Conservation (phyloP, 805 yeast genomes). For the Wickerhamomyces mucosus region DNA sequence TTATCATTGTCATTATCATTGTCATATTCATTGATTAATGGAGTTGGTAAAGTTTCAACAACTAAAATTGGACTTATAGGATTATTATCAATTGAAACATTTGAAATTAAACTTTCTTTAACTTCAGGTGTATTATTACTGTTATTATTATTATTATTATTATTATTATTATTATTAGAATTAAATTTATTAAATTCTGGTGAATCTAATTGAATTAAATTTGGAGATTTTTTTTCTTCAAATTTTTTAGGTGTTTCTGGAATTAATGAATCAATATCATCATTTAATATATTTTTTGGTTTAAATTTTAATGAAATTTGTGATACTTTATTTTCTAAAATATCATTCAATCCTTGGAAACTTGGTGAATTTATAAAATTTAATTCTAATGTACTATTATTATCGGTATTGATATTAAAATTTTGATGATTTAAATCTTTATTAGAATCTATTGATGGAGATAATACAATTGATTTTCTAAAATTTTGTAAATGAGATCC, state of each 20-base stretch:
- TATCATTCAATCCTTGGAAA: slow-evolving; percentile 31
- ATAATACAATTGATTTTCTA: slow-evolving; percentile 15
- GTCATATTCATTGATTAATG: too few relatives aligned
- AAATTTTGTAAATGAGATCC: slow-evolving; percentile 14
- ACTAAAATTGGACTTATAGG: too few relatives aligned
- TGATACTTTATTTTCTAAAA: slow-evolving; percentile 27
- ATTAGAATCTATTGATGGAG: slow-evolving; percentile 17
- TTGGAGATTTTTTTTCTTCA: slow-evolving; percentile 20
- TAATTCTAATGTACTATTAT: slow-evolving; percentile 7
- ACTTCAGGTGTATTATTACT: too few relatives aligned
- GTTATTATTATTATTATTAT: too few relatives aligned
- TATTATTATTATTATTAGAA: too few relatives aligned
- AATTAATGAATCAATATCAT: background rate
- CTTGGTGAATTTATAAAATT: slow-evolving; percentile 35
- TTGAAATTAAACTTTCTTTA: too few relatives aligned
- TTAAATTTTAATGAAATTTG: background rate
- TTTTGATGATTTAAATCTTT: slow-evolving; percentile 1
- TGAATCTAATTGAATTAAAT: slow-evolving; percentile 28
- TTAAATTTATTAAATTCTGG: too few relatives aligned
- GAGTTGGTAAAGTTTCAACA: too few relatives aligned
- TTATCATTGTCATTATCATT: too few relatives aligned
- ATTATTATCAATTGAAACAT: too few relatives aligned
- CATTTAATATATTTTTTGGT: background rate
- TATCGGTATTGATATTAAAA: slow-evolving; percentile 2
- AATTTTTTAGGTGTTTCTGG: background rate